Percentiles rank a stretch among this genome's conserved stretches.
Evolutionary conservation across 2,329 filamentous ascomycete species (phyloP).

Genomic region (Blastomyces silverae): DNA sequence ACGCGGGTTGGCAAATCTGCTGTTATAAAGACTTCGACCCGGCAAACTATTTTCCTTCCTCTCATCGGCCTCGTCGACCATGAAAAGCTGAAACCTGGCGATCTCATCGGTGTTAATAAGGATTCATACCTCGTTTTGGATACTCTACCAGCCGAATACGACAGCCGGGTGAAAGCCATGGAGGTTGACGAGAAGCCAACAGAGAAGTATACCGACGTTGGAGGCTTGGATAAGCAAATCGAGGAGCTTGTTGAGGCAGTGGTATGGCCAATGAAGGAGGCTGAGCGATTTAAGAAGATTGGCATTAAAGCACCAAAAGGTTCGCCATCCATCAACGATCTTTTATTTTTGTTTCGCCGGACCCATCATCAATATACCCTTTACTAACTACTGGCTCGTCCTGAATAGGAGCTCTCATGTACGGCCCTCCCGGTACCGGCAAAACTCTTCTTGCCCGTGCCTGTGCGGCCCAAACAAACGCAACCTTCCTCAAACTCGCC

Average conservation of each 20-base stretch:
- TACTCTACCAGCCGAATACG: slow-evolving; percentile 93
- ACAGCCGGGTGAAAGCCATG: slow-evolving; percentile 99
- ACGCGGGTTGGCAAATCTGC: slow-evolving; percentile 96
- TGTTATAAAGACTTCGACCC: slow-evolving; percentile 97
- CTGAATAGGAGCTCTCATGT: slow-evolving; percentile 82
- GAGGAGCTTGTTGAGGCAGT: slow-evolving; percentile 97
- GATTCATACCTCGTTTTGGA: slow-evolving; percentile 97
- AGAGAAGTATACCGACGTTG: slow-evolving; percentile 97
- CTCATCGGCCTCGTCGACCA: slow-evolving; percentile 96
- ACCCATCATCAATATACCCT: slow-evolving; percentile 3
- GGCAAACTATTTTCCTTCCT: slow-evolving; percentile 97
- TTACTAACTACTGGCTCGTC: slow-evolving; percentile 16
- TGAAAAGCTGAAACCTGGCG: slow-evolving; percentile 86
- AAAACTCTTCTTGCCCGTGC: slow-evolving; percentile 69
- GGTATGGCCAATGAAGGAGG: slow-evolving; percentile 99
- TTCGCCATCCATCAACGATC: slow-evolving; percentile 39
- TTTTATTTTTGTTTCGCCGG: slow-evolving; percentile 16
- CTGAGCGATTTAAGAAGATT: slow-evolving; percentile 98
- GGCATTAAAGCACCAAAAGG: slow-evolving; percentile 99
- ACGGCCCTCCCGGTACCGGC: slow-evolving; percentile 56
- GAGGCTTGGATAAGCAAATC: slow-evolving; percentile 97
- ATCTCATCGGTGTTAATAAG: slow-evolving; percentile 97
- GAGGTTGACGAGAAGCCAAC: slow-evolving; percentile 99
- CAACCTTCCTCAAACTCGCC: slow-evolving; percentile 96
- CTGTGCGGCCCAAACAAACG: slow-evolving; percentile 95